phyloP scores from a whole-genome alignment of 176 grass and related monocot genomes.

The Cenchrus purpureus region DNA sequence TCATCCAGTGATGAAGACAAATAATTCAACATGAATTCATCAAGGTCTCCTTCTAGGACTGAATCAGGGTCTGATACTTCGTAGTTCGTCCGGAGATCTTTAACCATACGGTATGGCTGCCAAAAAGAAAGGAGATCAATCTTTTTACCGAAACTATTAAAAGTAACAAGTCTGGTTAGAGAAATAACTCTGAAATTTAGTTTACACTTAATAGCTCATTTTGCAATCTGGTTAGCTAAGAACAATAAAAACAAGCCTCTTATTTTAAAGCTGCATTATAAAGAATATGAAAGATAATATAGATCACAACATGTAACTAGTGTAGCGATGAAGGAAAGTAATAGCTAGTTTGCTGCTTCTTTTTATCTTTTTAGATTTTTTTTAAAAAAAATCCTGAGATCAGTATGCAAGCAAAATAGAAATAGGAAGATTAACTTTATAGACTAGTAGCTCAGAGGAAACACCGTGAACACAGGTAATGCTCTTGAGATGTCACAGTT shows the following conservation, averaged over 20 bases:
- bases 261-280: background rate
- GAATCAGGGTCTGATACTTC: conserved; percentile 94
- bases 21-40: conserved; percentile 87
- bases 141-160: background rate
- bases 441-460: conserved; percentile 12
- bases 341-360: background rate
- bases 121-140: conserved; percentile 15
- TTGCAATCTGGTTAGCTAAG: conserved; percentile 16
- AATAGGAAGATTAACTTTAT: conserved; percentile 1
- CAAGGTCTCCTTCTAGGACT: conserved; percentile 77
- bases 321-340: background rate
- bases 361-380: conserved; percentile 8
- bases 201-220: background rate
- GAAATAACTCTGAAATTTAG: background rate
- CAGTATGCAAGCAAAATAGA: conserved; percentile 13
- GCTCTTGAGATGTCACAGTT: background rate
- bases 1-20: conserved; percentile 78
- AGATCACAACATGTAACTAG: background rate
- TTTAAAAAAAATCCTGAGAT: background rate
- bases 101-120: conserved; percentile 95
- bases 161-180: conserved; percentile 7
- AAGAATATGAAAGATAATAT: background rate
- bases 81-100: conserved; percentile 94
- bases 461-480: too few relatives aligned
- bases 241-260: background rate